phyloP scores from a whole-genome alignment of 2,329 filamentous ascomycete species.

The Hirsutella rhossiliensis region DNA sequence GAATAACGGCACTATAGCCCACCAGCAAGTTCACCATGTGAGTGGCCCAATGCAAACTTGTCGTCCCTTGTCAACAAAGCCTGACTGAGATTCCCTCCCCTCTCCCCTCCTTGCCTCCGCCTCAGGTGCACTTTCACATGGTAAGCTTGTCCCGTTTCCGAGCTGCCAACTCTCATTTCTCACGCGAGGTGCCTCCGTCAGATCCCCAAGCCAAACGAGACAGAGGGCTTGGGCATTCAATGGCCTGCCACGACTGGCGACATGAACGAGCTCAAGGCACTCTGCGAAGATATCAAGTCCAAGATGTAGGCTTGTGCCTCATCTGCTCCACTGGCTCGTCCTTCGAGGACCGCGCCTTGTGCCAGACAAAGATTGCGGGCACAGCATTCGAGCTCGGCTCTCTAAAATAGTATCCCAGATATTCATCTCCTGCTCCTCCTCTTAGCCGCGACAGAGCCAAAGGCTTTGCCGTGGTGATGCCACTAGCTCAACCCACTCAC shows the following conservation, averaged over 20 bases:
- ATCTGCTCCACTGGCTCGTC: too few relatives aligned
- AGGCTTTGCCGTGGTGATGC: too few relatives aligned
- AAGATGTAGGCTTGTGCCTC: slow-evolving; percentile 54
- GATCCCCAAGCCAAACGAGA: slow-evolving; percentile 87
- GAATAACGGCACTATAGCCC: slow-evolving; percentile 86
- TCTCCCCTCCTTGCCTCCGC: background rate
- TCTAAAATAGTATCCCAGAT: too few relatives aligned
- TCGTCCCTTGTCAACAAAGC: background rate
- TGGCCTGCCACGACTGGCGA: slow-evolving; percentile 71
- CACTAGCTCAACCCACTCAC: too few relatives aligned
- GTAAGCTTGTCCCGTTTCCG: slow-evolving; percentile 32
- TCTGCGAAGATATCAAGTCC: slow-evolving; percentile 73
- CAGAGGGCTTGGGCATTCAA: slow-evolving; percentile 64
- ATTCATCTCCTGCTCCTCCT: too few relatives aligned
- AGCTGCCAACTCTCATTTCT: background rate
- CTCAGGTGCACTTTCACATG: slow-evolving; percentile 85
- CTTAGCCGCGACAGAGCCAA: too few relatives aligned
- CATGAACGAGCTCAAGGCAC: slow-evolving; percentile 71
- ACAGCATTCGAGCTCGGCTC: too few relatives aligned
- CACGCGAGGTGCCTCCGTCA: slow-evolving; percentile 18
- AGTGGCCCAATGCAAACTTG: slow-evolving; percentile 14
- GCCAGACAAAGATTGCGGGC: too few relatives aligned
- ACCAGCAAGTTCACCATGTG: slow-evolving; percentile 89
- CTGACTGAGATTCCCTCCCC: background rate
- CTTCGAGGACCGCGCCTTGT: too few relatives aligned